Evolutionary conservation across 306 rosid species (phyloP), one percentile per base, ranked within the genome.

Genomic region (Vigna nakashimae): DNA sequence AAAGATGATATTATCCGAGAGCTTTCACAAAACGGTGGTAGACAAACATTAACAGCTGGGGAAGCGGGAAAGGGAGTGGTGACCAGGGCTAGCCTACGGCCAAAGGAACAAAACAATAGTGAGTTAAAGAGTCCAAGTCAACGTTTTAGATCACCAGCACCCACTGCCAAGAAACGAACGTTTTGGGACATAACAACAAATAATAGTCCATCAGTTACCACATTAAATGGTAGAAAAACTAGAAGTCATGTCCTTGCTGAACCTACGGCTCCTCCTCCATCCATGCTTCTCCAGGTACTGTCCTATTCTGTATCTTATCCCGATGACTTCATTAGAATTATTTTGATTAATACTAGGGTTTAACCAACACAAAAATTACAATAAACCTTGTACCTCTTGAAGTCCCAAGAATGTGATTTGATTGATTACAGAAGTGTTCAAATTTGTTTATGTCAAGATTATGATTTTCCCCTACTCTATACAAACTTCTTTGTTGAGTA

Each of bases 121-220:
- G 98, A 91, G 42, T 52, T 89, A 59, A 95, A 84, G 90, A 89
- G 93, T 76, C 96, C 96, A 7, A 77, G 84, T 67, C 91, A 88
- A 72, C 97, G 98, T 11, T 91, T 92, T 71, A 84, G 84, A 73
- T 95, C 98, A 48, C 98, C 98, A 11, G 91, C 71, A 50, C 89
- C 92, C 15, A 84, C 93, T 64, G 92, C 92, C 40, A 95, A 92
- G 74, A 95, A 95, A 81, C 84, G 98, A 82, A 92, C 98, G 86
- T 89, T 91, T 85, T 95, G 98, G 98, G 98, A 95, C 88, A 95
- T 92, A 84, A 86, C 98, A 56, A 85, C 97, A 2, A 82, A 87
- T 52, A 92, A 82, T 75, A 95, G 98, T 53, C 98, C 98, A 18
- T 91, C 97, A 46, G 79, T 87, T 71, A 78, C 90, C 20, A 91